Base-by-base conservation (phyloP, 1,284 basidiomycete species). In the Trichosporon coremiiforme region DNA sequence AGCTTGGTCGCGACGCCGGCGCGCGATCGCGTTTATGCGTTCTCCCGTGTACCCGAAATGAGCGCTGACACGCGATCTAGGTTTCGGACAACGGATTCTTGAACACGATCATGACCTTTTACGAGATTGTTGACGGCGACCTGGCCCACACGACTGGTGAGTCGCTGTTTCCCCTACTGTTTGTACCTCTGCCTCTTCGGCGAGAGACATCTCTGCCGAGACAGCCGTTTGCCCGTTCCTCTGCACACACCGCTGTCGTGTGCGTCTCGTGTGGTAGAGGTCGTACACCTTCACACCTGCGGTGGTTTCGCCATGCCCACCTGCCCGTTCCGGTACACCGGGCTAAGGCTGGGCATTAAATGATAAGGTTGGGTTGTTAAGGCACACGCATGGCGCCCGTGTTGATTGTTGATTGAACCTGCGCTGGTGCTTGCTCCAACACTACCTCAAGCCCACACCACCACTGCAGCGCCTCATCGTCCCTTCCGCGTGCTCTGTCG, bases 91-190 rank as follows among this genome's bases (percentile, higher is more conserved):
- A 85, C 31, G 87, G 87, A 0, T 82, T 86, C 72, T 85, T 81
- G 29, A 82, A 83, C 47, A 83, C 82, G 36, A 86, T 87, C 75
- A 82, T 87, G 82, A 87, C 87, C 0, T 84, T 87, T 65, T 87
- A 85, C 73, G 87, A 87, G 75, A 78, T 87, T 22, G 84, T 82
- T 0, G 85, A 86, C 66, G 85, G 86, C 20, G 85, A 85, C 65
- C 74, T 85, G 63, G 82, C 83, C 4, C 76, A 84, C 71, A 78
- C 76, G 2, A 80, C 80, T 22, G 80, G 82, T 83, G 64, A 65
- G 79, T 71, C 1, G 31, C 20, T 53, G n/a, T 10, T 53, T 20
- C 47, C 20, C 47, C 47, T 53, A 4, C 17, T 4, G 41, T 45
- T n/a, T 45, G 41, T 17, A 15, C 41, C 41, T 45, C 41, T 17